Percentiles rank a stretch among this genome's conserved stretches.
These are phyloP conservation scores for Umbellularia californica DNA, from an alignment of 164 flowering plant genomes.

Conservation along the genomic window DNA sequence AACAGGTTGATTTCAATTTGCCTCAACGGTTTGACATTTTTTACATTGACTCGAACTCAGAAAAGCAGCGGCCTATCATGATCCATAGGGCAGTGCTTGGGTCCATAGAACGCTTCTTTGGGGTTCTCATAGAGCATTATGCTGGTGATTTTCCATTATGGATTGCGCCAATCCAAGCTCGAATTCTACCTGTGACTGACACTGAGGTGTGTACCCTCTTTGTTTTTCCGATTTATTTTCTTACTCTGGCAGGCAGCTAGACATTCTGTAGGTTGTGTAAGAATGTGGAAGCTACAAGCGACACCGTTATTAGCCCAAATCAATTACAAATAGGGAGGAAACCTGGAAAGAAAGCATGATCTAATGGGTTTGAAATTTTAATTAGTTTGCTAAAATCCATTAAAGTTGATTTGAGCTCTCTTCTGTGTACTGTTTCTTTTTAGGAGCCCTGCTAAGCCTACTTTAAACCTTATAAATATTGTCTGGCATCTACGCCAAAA, in stretches of 20 bases:
- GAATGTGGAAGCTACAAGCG: neutral
- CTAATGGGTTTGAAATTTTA: neutral
- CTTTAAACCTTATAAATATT: neutral
- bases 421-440: neutral
- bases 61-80: conserved; percentile 88
- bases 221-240: neutral
- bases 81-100: conserved; percentile 98
- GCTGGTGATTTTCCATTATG: conserved; percentile 96
- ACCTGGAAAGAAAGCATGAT: neutral
- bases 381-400: neutral
- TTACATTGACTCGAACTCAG: conserved; percentile 74
- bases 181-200: conserved; percentile 85
- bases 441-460: neutral
- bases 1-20: conserved; percentile 90
- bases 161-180: conserved; percentile 92
- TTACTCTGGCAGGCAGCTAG: neutral
- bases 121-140: conserved; percentile 91
- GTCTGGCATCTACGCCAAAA: neutral
- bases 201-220: conserved; percentile 42
- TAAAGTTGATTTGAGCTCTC: neutral
- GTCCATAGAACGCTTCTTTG: conserved; percentile 91
- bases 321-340: neutral
- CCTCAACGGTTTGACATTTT: conserved; percentile 91
- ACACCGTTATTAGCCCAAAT: neutral
- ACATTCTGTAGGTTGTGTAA: neutral